A percentile compares a stretch with the other conserved stretches of the same genome.
Evolutionary conservation across 345 rosid genomes (phyloP).

Genomic region (Dipteronia dyeriana): DNA sequence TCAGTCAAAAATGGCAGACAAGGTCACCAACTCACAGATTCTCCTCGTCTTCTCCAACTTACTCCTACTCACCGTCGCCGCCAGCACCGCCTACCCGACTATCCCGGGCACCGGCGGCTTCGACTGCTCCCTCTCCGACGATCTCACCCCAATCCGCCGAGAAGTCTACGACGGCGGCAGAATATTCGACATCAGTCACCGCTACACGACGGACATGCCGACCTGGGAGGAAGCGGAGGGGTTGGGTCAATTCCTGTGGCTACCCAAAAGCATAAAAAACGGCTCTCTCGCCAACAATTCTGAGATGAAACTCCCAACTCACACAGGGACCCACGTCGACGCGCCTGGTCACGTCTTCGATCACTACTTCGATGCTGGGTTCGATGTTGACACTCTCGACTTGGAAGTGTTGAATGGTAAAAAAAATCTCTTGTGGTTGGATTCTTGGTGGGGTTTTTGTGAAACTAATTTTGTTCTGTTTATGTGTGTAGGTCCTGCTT

Average conservation of each 20-base stretch:
- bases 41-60: background rate
- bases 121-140: slow-evolving; percentile 20
- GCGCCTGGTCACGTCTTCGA: slow-evolving; percentile 85
- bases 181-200: slow-evolving; percentile 76
- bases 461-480: background rate
- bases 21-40: background rate
- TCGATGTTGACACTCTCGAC: slow-evolving; percentile 87
- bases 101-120: slow-evolving; percentile 34
- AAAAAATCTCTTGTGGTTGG: background rate
- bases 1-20: slow-evolving; percentile 7
- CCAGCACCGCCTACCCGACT: slow-evolving; percentile 38
- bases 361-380: slow-evolving; percentile 78
- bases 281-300: slow-evolving; percentile 77
- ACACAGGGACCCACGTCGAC: slow-evolving; percentile 92
- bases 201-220: slow-evolving; percentile 62
- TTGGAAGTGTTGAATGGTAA: slow-evolving; percentile 66
- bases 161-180: slow-evolving; percentile 74
- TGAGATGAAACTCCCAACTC: slow-evolving; percentile 71
- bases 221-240: slow-evolving; percentile 46
- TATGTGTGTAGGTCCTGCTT: slow-evolving; percentile 45
- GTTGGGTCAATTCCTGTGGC: slow-evolving; percentile 64
- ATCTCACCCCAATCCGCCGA: slow-evolving; percentile 58
- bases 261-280: slow-evolving; percentile 76
- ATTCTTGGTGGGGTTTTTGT: background rate
- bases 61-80: slow-evolving; percentile 14